Base-by-base conservation (phyloP, 2,329 filamentous ascomycete species). In the Dissoconium aciculare region DNA sequence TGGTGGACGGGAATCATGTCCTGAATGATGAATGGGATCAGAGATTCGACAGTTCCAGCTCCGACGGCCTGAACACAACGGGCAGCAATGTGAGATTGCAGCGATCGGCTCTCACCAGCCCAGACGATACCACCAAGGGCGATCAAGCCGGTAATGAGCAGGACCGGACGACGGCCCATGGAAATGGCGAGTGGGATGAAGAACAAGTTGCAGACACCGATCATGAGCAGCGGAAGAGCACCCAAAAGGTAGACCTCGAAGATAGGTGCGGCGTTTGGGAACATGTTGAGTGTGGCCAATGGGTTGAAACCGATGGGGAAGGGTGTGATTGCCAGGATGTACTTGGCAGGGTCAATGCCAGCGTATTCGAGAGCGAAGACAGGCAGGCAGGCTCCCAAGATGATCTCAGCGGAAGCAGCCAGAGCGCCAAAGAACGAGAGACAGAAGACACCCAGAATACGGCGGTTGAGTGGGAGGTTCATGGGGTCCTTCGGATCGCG, bases 391-490 rank as follows among this genome's bases (percentile, higher is more conserved):
- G 37, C 37, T 9, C 42, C 41, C 12, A 45, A 27, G 16, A 45
- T 41, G 12, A 40, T 21, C 24, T 44, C 41, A 2, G 42, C 39
- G 8, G 41, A 36, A 3, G 38, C 33, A 12, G 41, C 41, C 16
- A 45, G 32, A 4, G 41, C 39, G n/a, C 41, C 41, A 29, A 40
- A 45, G 34, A 44, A 42, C 17, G 36, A 40, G 5, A 45, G 26
- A 4, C 29, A 33, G 14, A 32, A 16, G 13, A 41, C 31, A 12
- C 36, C 39, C 11, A 36, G 16, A 14, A 37, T 25, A 21, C 42
- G 43, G 5, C 41, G 31, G 30, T 30, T 32, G 13, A 23, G 4
- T 2, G 37, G 28, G 13, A 44, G 23, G 28, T 45, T 45, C 21
- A 45, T 15, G 2, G 42, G 42, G 29, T 45, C 42, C 25, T 33